Evolutionary conservation across 2,329 filamentous ascomycete genomes (phyloP).

Genomic region (Fusarium papillatum): DNA sequence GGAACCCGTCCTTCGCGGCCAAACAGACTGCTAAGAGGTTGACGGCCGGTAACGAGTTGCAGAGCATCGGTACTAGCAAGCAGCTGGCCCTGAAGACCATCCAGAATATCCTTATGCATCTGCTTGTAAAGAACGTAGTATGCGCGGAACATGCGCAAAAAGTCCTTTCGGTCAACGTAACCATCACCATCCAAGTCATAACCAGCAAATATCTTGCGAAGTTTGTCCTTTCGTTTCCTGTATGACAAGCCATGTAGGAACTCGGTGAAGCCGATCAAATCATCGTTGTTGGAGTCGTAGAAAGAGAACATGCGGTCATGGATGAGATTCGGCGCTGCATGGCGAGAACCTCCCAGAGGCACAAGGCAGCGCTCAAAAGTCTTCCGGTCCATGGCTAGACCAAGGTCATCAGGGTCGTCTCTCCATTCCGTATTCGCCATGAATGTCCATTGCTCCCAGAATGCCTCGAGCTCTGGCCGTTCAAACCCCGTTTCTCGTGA

Average conservation of each 20-base stretch:
- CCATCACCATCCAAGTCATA: conserved; percentile 94
- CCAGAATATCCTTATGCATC: conserved; percentile 86
- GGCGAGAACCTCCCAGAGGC: conserved; percentile 83
- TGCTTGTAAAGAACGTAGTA: conserved; percentile 94
- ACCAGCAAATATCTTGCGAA: conserved; percentile 84
- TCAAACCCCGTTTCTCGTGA: conserved; percentile 84
- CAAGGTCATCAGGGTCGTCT: conserved; percentile 82
- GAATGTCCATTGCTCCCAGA: conserved; percentile 98
- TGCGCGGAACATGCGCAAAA: conserved; percentile 90
- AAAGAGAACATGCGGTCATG: conserved; percentile 98
- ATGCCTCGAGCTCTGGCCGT: conserved; percentile 88
- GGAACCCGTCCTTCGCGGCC: conserved; percentile 80
- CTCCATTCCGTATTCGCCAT: conserved; percentile 90
- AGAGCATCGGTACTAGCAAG: conserved; percentile 82
- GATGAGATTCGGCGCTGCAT: conserved; percentile 87
- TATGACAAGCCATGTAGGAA: conserved; percentile 88
- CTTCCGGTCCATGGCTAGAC: conserved; percentile 89
- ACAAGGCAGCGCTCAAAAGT: conserved; percentile 94
- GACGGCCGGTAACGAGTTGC: conserved; percentile 80
- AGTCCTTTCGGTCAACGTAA: conserved; percentile 87
- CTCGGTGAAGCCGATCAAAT: conserved; percentile 91
- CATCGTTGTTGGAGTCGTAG: conserved; percentile 92
- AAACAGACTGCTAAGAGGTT: conserved; percentile 81
- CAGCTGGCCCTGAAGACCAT: conserved; percentile 82
- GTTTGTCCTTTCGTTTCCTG: conserved; percentile 75